Evolutionary conservation across 129 eudicot genomes (phyloP).

Genomic region (Lactuca saligna): DNA sequence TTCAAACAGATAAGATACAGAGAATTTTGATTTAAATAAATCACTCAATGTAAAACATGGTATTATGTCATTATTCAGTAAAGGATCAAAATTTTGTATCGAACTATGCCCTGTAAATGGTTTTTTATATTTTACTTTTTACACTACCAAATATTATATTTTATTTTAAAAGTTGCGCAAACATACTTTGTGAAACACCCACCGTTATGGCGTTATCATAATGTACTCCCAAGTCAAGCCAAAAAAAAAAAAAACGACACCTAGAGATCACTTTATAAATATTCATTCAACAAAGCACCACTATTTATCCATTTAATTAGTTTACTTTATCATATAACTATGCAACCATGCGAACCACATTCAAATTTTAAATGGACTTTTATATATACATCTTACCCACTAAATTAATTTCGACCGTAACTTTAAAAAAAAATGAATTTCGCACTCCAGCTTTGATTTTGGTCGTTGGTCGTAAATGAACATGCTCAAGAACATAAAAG

Average conservation of each 20-base stretch:
- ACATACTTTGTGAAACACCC: background rate
- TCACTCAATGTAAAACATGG: too few species aligned
- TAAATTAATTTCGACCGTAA: background rate
- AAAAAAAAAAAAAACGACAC: slow-evolving; percentile 7
- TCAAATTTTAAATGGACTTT: slow-evolving; percentile 14
- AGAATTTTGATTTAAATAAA: too few species aligned
- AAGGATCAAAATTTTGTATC: too few species aligned
- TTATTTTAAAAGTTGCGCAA: background rate
- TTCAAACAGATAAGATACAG: too few species aligned
- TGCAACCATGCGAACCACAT: slow-evolving; percentile 32
- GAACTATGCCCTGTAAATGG: too few species aligned
- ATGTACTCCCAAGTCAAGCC: background rate
- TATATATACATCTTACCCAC: slow-evolving; percentile 11
- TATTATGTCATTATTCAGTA: too few species aligned
- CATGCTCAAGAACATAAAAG: background rate
- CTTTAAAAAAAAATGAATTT: background rate
- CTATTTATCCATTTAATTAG: slow-evolving; percentile 12
- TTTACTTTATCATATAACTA: slow-evolving; percentile 7
- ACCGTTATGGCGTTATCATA: background rate
- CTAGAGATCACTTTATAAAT: slow-evolving; percentile 1
- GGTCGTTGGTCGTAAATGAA: slow-evolving; percentile 2
- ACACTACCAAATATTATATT: too few species aligned
- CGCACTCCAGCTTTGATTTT: slow-evolving; percentile 14
- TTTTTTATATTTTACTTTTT: too few species aligned
- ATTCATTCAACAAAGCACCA: slow-evolving; percentile 31